Conservation (phyloP, 1,284 basidiomycete species). For the Ustilago trichophora region DNA sequence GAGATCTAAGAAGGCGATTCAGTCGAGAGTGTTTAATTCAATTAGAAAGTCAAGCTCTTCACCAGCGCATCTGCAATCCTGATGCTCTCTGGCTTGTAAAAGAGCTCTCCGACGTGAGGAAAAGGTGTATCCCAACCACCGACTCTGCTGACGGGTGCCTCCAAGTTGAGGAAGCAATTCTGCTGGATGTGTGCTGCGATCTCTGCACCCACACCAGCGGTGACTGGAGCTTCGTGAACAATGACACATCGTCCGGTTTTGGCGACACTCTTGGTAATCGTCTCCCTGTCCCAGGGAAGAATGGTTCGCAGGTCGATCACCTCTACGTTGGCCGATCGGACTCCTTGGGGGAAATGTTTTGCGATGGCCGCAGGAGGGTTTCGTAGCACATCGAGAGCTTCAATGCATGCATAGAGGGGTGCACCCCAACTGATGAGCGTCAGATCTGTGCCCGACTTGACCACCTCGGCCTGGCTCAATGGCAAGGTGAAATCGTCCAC, state of each 20-base stretch:
- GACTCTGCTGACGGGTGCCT: conserved; percentile 47
- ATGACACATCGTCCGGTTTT: conserved; percentile 60
- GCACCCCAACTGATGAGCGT: conserved; percentile 92
- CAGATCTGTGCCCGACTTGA: conserved; percentile 79
- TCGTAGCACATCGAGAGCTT: conserved; percentile 76
- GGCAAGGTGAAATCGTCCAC: conserved; percentile 85
- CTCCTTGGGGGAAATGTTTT: conserved; percentile 74
- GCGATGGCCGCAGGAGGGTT: conserved; percentile 77
- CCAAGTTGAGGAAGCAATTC: conserved; percentile 54
- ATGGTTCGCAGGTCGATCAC: conserved; percentile 90
- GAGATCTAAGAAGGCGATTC: no score
- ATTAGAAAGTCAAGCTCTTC: conserved; percentile 36
- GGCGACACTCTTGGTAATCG: conserved; percentile 40
- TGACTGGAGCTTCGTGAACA: conserved; percentile 61
- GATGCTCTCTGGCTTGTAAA: conserved; percentile 56
- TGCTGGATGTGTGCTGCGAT: conserved; percentile 56
- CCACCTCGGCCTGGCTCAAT: conserved; percentile 79
- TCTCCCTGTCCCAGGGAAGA: conserved; percentile 85
- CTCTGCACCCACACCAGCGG: conserved; percentile 55
- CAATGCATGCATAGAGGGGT: conserved; percentile 87
- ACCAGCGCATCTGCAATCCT: conserved; percentile 51
- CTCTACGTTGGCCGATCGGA: conserved; percentile 81
- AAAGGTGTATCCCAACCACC: conserved; percentile 59
- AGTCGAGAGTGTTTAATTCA: no score
- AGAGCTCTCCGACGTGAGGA: conserved; percentile 54